Evolutionary conservation across 2,329 filamentous ascomycete species (phyloP), one percentile per base, ranked within the genome.

Genomic region (Neonectria faginata): DNA sequence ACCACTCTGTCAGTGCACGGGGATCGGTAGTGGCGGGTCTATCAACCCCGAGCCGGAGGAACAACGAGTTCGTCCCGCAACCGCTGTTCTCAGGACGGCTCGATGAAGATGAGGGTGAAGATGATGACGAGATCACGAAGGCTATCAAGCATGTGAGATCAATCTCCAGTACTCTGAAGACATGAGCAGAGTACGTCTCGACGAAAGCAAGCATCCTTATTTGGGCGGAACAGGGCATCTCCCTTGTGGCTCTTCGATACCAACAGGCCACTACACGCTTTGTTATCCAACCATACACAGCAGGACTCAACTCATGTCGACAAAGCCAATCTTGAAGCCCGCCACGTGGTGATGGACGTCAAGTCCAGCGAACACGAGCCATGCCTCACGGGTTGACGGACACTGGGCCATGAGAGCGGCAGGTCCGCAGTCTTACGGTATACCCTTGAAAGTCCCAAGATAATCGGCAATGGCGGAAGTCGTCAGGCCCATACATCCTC

Each of bases 101-200:
- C 11, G 58, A 62, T 36, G 67, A 69, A n/a, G 67, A 61, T 9
- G 74, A 66, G 39, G 53, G 65, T 18, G 73, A 72, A 39, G 75
- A 73, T 11, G 77, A 77, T 45, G 77, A 75, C 50, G 70, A 74
- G 27, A 65, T 72, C 53, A 69, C 70, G 12, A 71, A 69, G 58
- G 72, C 74, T 44, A 69, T 75, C 64, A 77, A 74, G 66, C 73
- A 77, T 57, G 70, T 77, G 51, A 70, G 74, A 47, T 76, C 75
- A 18, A 68, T 77, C 16, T 77, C 75, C 16, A 76, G 75, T 44
- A 76, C 73, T 14, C 62, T 75, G 54, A 73, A 73, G 62, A 66
- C 62, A 3, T 74, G 63, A 74, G 61, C 53, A 48, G 52, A 36
- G 33, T 9, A 48, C 47, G 36, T 20, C 27, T 29, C 20, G 20